Evolutionary conservation across 2,329 filamentous ascomycete genomes (phyloP), one percentile per base, ranked within the genome.

Genomic region (Pseudocercospora cruenta): DNA sequence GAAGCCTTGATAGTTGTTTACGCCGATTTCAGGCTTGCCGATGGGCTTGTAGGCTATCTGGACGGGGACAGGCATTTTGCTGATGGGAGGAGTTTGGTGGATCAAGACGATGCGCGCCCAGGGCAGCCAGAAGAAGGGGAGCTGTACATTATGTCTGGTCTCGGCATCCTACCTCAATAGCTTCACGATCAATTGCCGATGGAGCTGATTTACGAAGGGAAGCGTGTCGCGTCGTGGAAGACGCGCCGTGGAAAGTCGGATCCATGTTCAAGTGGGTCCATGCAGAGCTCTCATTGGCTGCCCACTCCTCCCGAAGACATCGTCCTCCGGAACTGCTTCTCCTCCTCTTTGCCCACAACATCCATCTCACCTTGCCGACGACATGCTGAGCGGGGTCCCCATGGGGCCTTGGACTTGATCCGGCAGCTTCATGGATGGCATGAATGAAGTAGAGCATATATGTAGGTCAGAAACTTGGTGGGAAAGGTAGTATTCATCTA

Each of bases 1-100:
- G 63, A 81, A 77, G 31, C 77, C 77, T 71, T 79, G 72, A 58
- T 82, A 82, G 66, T 78, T 78, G 68, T 82, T 82, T 33, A 78
- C 75, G 24, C 79, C 80, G 2, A 77, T 63, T 21, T 78, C 74
- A 16, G 80, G 78, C 66, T 76, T 71, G 19, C 64, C 77, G 22
- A 78, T 79, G 10, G 72, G 76, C 67, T 73, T 71, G 66, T 66
- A 68, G 19, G 69, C 68, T 39, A 70, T 62, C 19, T 69, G 66
- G 4, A 68, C 55, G 16, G 66, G 63, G 10, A 60, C 63, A 8
- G 63, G 63, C 65, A 65, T 67, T 10, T 16, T 62, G 45, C 14
- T 24, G 31, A 3, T n/a, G 22, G 19, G n/a, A 28, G 45, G 26
- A 4, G 3, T 19, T 21, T 2, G 45, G 10, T 19, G 21, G 3